Evolutionary conservation across 306 rosid genomes (phyloP), one percentile per base, ranked within the genome.

Genomic region (Corylus americana): DNA sequence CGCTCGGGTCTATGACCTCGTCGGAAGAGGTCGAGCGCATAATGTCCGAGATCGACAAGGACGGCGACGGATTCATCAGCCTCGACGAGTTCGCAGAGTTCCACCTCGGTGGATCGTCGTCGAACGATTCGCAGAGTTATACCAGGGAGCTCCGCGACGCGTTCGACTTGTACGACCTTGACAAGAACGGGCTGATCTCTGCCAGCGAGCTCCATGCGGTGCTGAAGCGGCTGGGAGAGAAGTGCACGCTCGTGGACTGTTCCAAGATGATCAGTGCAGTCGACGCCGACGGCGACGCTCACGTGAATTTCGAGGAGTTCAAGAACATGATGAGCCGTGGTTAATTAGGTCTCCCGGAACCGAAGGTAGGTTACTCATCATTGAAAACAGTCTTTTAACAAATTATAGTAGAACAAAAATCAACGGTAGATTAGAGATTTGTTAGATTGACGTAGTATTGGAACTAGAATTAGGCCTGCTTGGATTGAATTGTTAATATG

Each of bases 301-400:
- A 72, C 82, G 97, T 93, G 44, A 93, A 93, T 68, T 95, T 95
- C 77, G 96, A 93, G 39, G 99, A 95, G 83, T 95, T 95, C 87
- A 95, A 95, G 86, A 95, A 88, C 88, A 95, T 95, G 99, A 95
- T 95, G 98, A 74, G 87, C 25, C 91, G 87, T 3, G 51, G 73
- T 27, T 85, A 80, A 71, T 27, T 85, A 80, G 71, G 25, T 22
- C 53, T 11, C 22, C 3, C 18, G 5, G 45, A 4, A 12, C 4
- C 79, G 18, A 57, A 61, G 68, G 83, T 87, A 53, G 76, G 83
- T 42, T 50, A 74, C 55, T 13, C 5, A 8, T 17, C 2, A 2
- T 74, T 61, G 31, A 22, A 16, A 57, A 18, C 17, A 2, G n/a
- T 48, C 1, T 17, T 8, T 6, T 17, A 7, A 18, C 2, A 55